These are phyloP conservation scores for Chrysanthemum lavandulifolium DNA, from an alignment of 129 eudicot genomes.

Conservation along the genomic window DNA sequence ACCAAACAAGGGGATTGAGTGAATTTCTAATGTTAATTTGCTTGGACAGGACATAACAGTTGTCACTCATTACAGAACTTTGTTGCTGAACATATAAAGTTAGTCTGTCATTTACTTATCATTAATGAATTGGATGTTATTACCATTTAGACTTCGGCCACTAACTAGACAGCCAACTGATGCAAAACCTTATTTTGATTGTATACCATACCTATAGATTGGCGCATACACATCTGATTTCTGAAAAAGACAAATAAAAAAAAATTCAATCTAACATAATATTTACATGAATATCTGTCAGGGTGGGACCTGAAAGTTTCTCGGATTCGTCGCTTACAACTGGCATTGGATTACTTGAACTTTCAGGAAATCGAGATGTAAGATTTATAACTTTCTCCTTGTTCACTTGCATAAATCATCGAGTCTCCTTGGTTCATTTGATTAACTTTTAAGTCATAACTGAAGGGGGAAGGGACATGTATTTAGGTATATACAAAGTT, in stretches of 20 bases:
- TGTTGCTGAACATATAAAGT: too few species aligned
- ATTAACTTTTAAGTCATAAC: constrained; percentile 12
- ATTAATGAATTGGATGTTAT: too few species aligned
- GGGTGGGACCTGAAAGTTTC: constrained; percentile 81
- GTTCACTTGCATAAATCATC: constrained; percentile 7
- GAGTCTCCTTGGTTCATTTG: constrained; percentile 12
- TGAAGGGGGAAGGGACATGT: constrained; percentile 2
- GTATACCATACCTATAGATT: background rate
- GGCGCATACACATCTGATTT: constrained; percentile 17
- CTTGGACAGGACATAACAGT: too few species aligned
- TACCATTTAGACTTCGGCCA: too few species aligned
- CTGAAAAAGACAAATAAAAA: constrained; percentile 11
- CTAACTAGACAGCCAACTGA: too few species aligned
- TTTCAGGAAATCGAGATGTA: constrained; percentile 87
- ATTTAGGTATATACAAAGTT: constrained; percentile 9
- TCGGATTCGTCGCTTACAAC: constrained; percentile 88
- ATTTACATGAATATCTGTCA: constrained; percentile 35
- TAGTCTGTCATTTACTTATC: too few species aligned
- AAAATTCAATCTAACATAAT: background rate
- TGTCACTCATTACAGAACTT: too few species aligned
- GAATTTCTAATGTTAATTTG: too few species aligned
- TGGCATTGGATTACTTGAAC: constrained; percentile 82
- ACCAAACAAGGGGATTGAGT: too few species aligned
- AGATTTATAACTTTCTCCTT: constrained; percentile 26
- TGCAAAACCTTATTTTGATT: too few species aligned